A percentile compares a stretch with the other conserved stretches of the same genome.
These are phyloP conservation scores for Antarctomyces pellizariae DNA, from an alignment of 495 filamentous ascomycete species.

Conservation along the genomic window DNA sequence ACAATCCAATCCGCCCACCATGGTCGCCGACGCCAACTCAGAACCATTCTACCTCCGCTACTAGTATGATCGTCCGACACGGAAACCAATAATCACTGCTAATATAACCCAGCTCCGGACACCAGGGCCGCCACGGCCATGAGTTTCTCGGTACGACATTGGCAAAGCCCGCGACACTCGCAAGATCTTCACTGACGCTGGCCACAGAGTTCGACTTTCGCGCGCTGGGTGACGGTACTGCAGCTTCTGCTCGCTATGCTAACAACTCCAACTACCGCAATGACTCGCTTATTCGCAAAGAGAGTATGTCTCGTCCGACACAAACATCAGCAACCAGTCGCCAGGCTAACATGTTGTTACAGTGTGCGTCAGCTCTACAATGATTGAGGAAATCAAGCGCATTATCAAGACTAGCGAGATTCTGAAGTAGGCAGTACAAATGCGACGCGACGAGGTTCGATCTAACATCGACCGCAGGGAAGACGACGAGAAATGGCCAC, in stretches of 20 bases:
- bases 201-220: constrained; percentile 85
- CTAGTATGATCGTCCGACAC: constrained; percentile 32
- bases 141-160: constrained; percentile 67
- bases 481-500: constrained; percentile 97
- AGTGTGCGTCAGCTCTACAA: constrained; percentile 94
- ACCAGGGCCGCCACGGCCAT: constrained; percentile 93
- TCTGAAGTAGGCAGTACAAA: constrained; percentile 45
- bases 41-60: constrained; percentile 94
- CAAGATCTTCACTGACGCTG: constrained; percentile 2
- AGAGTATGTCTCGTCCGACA: constrained; percentile 41
- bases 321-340: no score
- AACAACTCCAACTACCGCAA: constrained; percentile 99
- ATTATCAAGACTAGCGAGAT: constrained; percentile 98
- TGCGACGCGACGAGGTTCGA: constrained; percentile 7
- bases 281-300: constrained; percentile 96
- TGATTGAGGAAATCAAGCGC: constrained; percentile 84
- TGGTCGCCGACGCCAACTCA: no score
- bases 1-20: no score
- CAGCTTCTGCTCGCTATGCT: constrained; percentile 85
- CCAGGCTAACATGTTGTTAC: constrained; percentile 1
- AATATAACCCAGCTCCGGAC: constrained; percentile 57
- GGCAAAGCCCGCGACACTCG: background rate
- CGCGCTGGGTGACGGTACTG: constrained; percentile 78
- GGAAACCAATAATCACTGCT: constrained; percentile 16
- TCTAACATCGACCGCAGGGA: constrained; percentile 31